Conservation (phyloP, 2,329 filamentous ascomycete species). For the Penicillium freii region DNA sequence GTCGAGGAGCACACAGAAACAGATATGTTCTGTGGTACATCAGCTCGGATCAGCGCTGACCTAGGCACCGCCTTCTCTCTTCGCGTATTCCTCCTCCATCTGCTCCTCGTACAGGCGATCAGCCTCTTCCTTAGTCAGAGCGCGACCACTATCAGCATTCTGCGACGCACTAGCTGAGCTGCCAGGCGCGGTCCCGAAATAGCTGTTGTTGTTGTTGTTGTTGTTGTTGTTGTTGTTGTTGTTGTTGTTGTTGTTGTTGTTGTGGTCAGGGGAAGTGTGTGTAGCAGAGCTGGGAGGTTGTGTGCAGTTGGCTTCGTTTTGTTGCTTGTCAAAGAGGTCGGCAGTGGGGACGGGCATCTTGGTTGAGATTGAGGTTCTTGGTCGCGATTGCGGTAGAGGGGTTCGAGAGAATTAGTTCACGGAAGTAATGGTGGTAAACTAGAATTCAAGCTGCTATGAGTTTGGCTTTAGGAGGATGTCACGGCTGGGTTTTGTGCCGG, state of each 20-base stretch:
- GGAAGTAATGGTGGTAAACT: background rate
- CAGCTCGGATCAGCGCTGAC: background rate
- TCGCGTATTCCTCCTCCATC: constrained; percentile 50
- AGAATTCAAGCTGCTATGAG: background rate
- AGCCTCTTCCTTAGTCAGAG: constrained; percentile 43
- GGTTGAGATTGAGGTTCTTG: background rate
- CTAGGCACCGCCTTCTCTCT: constrained; percentile 46
- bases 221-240: constrained; percentile 9
- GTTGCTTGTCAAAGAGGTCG: constrained; percentile 18
- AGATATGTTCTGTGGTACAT: background rate
- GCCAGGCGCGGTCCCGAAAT: constrained; percentile 17
- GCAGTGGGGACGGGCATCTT: constrained; percentile 25
- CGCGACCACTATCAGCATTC: constrained; percentile 19
- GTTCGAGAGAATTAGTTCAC: background rate
- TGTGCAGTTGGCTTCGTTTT: constrained; percentile 14
- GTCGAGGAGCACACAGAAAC: background rate
- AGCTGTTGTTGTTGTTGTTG: constrained; percentile 11
- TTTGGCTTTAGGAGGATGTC: background rate
- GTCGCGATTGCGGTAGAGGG: background rate
- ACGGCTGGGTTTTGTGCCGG: background rate
- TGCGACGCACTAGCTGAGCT: constrained; percentile 20
- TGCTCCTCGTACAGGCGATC: constrained; percentile 47
- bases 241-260: constrained; percentile 13
- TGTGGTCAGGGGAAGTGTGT: background rate
- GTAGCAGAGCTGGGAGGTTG: constrained; percentile 3